Base-by-base conservation (phyloP, 202 grass and related monocot species). In the Digitaria exilis region DNA sequence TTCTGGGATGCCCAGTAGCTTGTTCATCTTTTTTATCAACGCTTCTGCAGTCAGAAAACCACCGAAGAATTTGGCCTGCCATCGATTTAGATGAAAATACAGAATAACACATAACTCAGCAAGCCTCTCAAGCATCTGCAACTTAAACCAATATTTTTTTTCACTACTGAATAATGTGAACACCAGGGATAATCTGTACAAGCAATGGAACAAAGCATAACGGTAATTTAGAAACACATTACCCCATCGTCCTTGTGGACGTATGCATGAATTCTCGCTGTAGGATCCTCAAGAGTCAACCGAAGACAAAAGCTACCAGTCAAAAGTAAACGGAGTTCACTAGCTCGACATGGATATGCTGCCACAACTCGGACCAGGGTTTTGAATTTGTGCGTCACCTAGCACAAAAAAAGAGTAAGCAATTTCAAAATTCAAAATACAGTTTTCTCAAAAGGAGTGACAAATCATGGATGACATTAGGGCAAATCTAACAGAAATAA, bases 251-350 rank as follows among this genome's bases (percentile, higher is more conserved):
- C 73, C 82, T 76, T 89, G 43, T 46, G 62, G 73, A 98, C 69
- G 14, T 80, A 90, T 17, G 92, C 90, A 84, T 71, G 80, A 80
- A 98, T 89, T 88, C 95, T 98, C n/a, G 87, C 90, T 52, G 90
- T 95, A 77, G 92, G 92, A 82, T 98, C 95, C 80, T 98, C 95
- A 37, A 97, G 72, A 65, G 82, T 95, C 68, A 95, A 61, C 71
- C 73, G 50, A 32, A 93, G 34, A 66, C 56, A 69, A 64, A 84
- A 67, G 17, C 42, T 41, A 41, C 80, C 88, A 17, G 65, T 49
- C 41, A 76, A 63, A 26, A 89, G 67, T 60, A 63, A 90, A 67
- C 41, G 12, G 51, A 90, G 63, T 35, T 82, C 80, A 46, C 81
- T 68, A 39, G 61, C 72, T 81, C 29, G 56, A 73, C 52, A 90